Conservation (phyloP, 2,329 filamentous ascomycete genomes). For the Aspergillus sp. region DNA sequence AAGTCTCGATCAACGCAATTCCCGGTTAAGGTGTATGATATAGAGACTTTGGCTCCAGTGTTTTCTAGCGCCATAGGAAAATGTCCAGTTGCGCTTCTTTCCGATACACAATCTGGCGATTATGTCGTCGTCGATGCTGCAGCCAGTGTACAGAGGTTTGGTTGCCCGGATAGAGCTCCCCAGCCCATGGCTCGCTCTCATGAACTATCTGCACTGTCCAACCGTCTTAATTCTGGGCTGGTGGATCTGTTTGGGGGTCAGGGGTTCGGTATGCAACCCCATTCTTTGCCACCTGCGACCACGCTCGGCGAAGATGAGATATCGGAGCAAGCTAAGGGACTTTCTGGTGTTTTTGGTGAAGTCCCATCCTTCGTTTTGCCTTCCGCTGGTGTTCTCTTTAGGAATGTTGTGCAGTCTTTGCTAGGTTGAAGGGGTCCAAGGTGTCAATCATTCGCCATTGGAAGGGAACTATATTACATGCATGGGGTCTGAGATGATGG, state of each 20-base stretch:
- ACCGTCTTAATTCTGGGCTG: slow-evolving; percentile 23
- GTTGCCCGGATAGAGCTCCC: slow-evolving; percentile 17
- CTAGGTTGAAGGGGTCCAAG: slow-evolving; percentile 1
- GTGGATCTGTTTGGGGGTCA: slow-evolving; percentile 25
- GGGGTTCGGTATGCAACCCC: neutral
- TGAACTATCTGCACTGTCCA: slow-evolving; percentile 16
- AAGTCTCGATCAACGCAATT: slow-evolving; percentile 40
- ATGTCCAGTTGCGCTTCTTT: slow-evolving; percentile 58
- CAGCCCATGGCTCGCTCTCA: slow-evolving; percentile 16
- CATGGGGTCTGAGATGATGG: too few relatives aligned
- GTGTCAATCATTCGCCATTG: neutral
- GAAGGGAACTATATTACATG: too few relatives aligned
- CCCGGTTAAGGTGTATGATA: slow-evolving; percentile 58
- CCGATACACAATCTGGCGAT: slow-evolving; percentile 56
- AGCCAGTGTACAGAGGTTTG: slow-evolving; percentile 56
- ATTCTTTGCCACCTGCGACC: neutral
- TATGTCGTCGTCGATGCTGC: slow-evolving; percentile 69
- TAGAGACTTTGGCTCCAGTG: slow-evolving; percentile 51
- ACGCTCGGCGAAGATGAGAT: slow-evolving; percentile 11
- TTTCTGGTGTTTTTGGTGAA: slow-evolving; percentile 32
- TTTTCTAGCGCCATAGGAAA: slow-evolving; percentile 48
- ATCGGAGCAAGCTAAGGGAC: slow-evolving; percentile 15
- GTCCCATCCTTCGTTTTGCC: slow-evolving; percentile 33
- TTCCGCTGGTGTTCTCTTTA: slow-evolving; percentile 30
- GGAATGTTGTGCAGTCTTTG: slow-evolving; percentile 30